Base-by-base conservation (phyloP, 2,329 filamentous ascomycete genomes). In the Raffaelea albimanens region DNA sequence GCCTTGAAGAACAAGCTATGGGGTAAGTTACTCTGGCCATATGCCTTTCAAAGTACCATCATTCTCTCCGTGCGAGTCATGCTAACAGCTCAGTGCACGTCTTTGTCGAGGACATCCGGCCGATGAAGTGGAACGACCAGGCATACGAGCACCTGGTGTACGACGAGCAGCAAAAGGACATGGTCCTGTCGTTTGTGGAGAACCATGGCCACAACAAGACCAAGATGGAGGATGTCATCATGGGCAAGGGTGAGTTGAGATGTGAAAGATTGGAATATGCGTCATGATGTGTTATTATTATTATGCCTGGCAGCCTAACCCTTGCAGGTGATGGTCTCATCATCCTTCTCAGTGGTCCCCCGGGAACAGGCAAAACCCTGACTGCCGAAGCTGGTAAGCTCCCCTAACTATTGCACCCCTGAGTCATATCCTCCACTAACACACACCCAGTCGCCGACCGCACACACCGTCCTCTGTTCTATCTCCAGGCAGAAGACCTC, bases 131-230 rank as follows among this genome's bases (percentile, higher is more conserved):
- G 70, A 72, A 73, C 53, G 63, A 66, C 49, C 55, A 63, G 7
- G 70, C 70, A 0, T 73, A 65, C 52, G 63, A 65, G 3, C 67
- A 72, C 40, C 61, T 73, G 5, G 70, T 73, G 4, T 71, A 71
- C 53, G 64, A 69, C 39, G 64, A 69, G 25, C 62, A 69, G 49
- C 67, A 71, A 33, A 74, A 73, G 54, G 67, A 71, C 29, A 53
- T 73, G 8, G 62, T 74, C 1, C 56, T 71, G 16, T 70, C 69
- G 2, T 72, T 72, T 55, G 70, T 73, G 4, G 66, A 72, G 50
- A 69, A 65, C 51, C 70, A 73, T 52, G 54, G 59, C 41, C 51
- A 50, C 33, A 44, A 57, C 0, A 45, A 39, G 14, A 34, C 43
- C 22, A 52, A 50, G 4, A 56, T 66, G 52, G 58, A 67, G 29